These are phyloP conservation scores for Salvia rosmarinus DNA, from an alignment of 257 asterid species.

Conservation along the genomic window DNA sequence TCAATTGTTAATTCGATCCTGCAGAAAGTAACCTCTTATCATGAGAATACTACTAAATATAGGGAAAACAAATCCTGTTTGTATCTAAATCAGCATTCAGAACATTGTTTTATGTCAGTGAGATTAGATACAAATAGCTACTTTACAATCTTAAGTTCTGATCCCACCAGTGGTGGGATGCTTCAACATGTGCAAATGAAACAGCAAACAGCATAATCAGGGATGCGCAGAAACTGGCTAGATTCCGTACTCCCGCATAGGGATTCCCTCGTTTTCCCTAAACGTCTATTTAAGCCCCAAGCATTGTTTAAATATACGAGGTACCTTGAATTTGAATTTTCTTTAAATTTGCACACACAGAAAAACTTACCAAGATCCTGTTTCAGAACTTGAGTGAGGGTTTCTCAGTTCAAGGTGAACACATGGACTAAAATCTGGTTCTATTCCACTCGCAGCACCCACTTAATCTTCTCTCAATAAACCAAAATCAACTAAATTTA, in stretches of 20 bases:
- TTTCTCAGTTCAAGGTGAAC: too few relatives aligned
- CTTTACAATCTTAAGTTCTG: not conserved
- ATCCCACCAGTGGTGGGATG: not conserved
- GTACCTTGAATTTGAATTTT: not conserved
- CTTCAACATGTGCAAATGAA: not conserved
- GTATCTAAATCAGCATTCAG: not conserved
- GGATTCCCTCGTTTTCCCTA: not conserved
- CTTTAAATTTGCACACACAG: not conserved
- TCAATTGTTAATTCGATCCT: conserved; percentile 89
- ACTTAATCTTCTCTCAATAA: not conserved
- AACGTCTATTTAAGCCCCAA: not conserved
- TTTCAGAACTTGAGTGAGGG: not conserved
- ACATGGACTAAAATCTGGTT: too few relatives aligned
- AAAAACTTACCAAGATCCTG: not conserved
- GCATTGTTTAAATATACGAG: not conserved
- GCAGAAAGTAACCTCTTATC: conserved; percentile 35
- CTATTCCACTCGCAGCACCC: not conserved
- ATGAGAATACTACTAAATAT: not conserved
- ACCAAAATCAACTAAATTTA: not conserved
- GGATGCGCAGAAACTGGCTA: not conserved
- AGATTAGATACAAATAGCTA: not conserved
- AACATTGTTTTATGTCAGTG: not conserved
- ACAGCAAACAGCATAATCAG: not conserved
- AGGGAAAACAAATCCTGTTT: not conserved
- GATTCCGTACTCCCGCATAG: not conserved